Evolutionary conservation across 768 basidiomycete genomes (phyloP).

Genomic region (Symmetrospora coprosmae): DNA sequence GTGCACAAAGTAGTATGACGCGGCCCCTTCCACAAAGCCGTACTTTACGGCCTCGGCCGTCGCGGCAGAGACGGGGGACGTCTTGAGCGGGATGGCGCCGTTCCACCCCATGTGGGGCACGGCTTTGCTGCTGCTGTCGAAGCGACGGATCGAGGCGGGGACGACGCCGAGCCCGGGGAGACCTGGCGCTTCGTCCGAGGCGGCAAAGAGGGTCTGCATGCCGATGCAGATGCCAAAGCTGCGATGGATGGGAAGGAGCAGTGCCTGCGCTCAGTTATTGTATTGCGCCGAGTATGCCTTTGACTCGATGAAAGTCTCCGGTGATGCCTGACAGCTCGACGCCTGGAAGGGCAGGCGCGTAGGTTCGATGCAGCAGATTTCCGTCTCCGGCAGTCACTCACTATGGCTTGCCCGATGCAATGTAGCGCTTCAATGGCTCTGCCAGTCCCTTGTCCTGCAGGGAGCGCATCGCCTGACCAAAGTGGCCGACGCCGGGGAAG

Average conservation of each 20-base stretch:
- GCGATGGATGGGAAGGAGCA: background rate
- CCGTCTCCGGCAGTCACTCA: constrained; percentile 41
- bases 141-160: constrained; percentile 66
- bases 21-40: constrained; percentile 39
- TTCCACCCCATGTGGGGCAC: constrained; percentile 99
- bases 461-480: constrained; percentile 69
- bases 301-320: no score
- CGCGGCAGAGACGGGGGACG: constrained; percentile 22
- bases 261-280: no score
- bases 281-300: no score
- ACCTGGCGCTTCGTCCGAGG: constrained; percentile 61
- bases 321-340: no score
- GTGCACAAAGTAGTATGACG: constrained; percentile 92
- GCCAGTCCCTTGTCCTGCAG: constrained; percentile 59
- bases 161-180: constrained; percentile 67
- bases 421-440: constrained; percentile 65
- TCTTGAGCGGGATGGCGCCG: constrained; percentile 31
- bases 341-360: no score
- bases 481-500: constrained; percentile 93
- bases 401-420: constrained; percentile 75
- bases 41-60: constrained; percentile 42
- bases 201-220: constrained; percentile 84
- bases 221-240: constrained; percentile 80
- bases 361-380: no score
- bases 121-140: constrained; percentile 48